Conservation (phyloP, 495 filamentous ascomycete species). For the Penicillium antarcticum region DNA sequence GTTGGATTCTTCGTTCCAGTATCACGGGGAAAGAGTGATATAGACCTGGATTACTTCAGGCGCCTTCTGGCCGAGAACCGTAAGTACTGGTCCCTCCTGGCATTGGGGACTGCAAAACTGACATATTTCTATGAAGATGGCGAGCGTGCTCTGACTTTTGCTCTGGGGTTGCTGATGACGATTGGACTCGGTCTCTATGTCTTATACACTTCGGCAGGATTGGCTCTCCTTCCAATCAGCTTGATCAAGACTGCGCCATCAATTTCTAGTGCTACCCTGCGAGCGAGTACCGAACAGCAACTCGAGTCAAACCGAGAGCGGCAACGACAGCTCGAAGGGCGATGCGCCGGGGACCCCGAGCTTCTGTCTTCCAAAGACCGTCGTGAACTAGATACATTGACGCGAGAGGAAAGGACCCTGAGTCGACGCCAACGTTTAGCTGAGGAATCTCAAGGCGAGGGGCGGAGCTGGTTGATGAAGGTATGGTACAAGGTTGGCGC, state of each 20-base stretch:
- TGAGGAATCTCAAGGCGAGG: slow-evolving; percentile 73
- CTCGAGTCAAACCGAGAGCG: slow-evolving; percentile 85
- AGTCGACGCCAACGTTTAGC: slow-evolving; percentile 85
- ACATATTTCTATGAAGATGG: slow-evolving; percentile 52
- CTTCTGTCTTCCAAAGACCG: slow-evolving; percentile 80
- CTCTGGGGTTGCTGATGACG: slow-evolving; percentile 77
- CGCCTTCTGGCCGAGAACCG: slow-evolving; percentile 76
- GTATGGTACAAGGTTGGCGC: slow-evolving; percentile 76
- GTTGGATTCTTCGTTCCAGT: slow-evolving; percentile 91
- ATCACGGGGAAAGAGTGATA: slow-evolving; percentile 55
- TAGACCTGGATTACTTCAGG: slow-evolving; percentile 89
- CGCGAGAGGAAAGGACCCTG: slow-evolving; percentile 87
- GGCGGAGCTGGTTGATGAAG: slow-evolving; percentile 63
- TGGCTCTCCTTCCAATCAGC: slow-evolving; percentile 83
- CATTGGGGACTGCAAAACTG: not conserved
- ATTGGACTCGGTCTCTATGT: slow-evolving; percentile 82
- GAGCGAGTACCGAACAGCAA: slow-evolving; percentile 70
- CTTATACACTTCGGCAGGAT: slow-evolving; percentile 82
- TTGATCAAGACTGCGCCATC: slow-evolving; percentile 88
- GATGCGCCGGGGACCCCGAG: slow-evolving; percentile 71
- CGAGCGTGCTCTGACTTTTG: slow-evolving; percentile 88
- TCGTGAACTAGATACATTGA: slow-evolving; percentile 79
- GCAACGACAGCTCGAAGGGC: slow-evolving; percentile 84
- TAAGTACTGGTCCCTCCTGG: slow-evolving; percentile 33
- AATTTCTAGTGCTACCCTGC: slow-evolving; percentile 70